Conservation (phyloP, 179 eudicot species). For the Silene noctiflora region DNA sequence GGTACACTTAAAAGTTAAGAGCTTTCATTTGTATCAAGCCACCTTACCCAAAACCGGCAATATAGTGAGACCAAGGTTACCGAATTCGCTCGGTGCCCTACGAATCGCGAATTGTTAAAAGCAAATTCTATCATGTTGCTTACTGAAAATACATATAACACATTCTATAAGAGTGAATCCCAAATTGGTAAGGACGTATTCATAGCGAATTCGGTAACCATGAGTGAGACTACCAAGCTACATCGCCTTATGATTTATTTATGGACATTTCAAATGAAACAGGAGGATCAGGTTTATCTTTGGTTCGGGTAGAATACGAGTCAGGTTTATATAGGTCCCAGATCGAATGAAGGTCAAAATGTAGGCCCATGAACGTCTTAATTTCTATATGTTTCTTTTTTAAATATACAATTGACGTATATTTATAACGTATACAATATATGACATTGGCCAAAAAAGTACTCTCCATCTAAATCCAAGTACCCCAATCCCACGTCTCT, state of each 20-base stretch:
- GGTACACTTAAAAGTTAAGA: neutral
- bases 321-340: neutral
- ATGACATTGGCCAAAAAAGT: neutral
- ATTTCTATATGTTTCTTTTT: neutral
- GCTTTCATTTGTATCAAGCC: neutral
- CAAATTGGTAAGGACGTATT: too few relatives aligned
- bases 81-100: too few relatives aligned
- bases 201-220: too few relatives aligned
- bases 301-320: neutral
- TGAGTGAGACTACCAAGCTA: neutral
- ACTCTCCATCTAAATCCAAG: neutral
- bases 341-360: neutral
- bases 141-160: too few relatives aligned
- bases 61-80: slow-evolving; percentile 7
- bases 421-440: too few relatives aligned
- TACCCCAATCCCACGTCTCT: too few relatives aligned
- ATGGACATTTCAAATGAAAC: neutral
- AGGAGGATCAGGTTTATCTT: neutral
- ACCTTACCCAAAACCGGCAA: neutral
- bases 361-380: neutral
- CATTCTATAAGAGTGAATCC: too few relatives aligned
- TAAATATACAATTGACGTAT: too few relatives aligned
- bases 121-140: too few relatives aligned
- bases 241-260: neutral
- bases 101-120: too few relatives aligned